Evolutionary conservation across 108 stramenopile genomes (phyloP).

Genomic region (Skeletonema costatum): DNA sequence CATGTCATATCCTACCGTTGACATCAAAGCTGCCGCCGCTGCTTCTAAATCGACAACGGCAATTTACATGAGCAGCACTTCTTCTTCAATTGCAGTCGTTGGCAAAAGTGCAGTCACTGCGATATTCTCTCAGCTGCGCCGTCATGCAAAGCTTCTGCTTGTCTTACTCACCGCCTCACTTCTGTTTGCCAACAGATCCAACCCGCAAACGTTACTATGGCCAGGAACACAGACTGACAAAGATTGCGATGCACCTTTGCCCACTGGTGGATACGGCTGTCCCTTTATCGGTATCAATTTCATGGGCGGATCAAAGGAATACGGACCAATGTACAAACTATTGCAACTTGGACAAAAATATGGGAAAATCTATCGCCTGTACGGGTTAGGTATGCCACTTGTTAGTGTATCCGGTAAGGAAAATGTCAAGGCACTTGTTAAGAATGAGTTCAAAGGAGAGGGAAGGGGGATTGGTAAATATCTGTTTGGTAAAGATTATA

Average conservation of each 20-base stretch:
- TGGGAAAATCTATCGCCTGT: slow-evolving; percentile 19
- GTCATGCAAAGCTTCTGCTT: not conserved
- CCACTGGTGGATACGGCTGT: slow-evolving; percentile 8
- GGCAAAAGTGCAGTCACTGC: not conserved
- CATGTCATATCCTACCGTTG: not conserved
- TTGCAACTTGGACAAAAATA: slow-evolving; percentile 6
- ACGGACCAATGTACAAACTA: slow-evolving; percentile 15
- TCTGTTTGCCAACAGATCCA: not conserved
- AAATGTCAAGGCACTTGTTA: slow-evolving; percentile 23
- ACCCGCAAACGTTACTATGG: slow-evolving; percentile 17
- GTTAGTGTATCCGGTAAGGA: slow-evolving; percentile 13
- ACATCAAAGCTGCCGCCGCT: not conserved
- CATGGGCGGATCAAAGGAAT: not conserved
- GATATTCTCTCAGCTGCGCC: not conserved
- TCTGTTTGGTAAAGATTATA: not conserved
- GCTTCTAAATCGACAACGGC: not conserved
- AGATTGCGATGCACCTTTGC: not conserved
- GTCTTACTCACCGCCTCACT: not conserved
- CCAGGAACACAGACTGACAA: slow-evolving; percentile 13
- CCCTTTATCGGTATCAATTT: not conserved
- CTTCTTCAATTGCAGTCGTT: not conserved
- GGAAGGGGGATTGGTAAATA: slow-evolving; percentile 5
- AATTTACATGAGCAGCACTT: not conserved
- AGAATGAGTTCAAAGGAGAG: slow-evolving; percentile 11
- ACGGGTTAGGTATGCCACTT: slow-evolving; percentile 10